Conservation (phyloP, 176 grass and related monocot species). For the Triticum monococcum region DNA sequence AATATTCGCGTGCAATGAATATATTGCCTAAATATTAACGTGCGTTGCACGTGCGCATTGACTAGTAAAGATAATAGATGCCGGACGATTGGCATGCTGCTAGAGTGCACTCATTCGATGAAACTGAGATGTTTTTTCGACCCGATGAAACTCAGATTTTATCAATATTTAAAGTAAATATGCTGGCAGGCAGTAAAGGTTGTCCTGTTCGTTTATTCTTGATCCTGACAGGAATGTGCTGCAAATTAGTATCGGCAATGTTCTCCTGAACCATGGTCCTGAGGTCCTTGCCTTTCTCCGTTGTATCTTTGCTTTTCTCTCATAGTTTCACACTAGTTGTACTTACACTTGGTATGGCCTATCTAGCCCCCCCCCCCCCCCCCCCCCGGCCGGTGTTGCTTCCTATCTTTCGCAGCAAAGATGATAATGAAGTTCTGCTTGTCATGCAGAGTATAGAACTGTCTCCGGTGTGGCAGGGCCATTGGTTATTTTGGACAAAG, state of each 20-base stretch:
- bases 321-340: not conserved
- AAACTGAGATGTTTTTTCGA: no score
- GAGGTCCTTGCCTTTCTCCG: no score
- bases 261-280: no score
- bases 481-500: conserved; percentile 93
- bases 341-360: not conserved
- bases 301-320: not conserved
- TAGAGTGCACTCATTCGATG: not conserved
- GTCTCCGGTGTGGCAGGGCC: conserved; percentile 90
- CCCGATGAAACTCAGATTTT: not conserved
- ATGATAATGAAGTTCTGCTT: conserved; percentile 1
- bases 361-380: not conserved
- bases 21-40: no score
- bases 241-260: not conserved
- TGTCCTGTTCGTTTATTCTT: not conserved
- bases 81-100: not conserved
- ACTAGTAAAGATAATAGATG: not conserved
- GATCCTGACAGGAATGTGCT: not conserved
- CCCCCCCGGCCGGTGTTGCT: not conserved
- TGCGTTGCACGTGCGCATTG: no score
- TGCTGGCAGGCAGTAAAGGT: not conserved
- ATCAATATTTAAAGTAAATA: not conserved
- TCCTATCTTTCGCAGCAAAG: not conserved
- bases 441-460: conserved; percentile 81
- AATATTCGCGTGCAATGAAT: no score